A percentile compares a stretch with the other conserved stretches of the same genome.
Conservation (phyloP, 768 basidiomycete genomes). For the Suillus luteus region DNA sequence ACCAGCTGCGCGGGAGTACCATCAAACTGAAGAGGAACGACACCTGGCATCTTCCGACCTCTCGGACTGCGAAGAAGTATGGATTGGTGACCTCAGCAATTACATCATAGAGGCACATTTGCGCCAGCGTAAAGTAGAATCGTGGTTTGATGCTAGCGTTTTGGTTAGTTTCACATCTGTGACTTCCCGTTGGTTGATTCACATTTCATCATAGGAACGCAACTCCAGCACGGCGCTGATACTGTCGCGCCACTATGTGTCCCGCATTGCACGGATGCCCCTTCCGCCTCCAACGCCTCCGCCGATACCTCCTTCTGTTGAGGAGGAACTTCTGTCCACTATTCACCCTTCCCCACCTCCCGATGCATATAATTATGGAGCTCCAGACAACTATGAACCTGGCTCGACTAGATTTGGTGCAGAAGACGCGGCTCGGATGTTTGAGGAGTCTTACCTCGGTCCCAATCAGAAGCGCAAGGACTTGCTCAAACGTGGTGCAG, state of each 20-base stretch:
- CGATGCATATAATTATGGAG: conserved; percentile 33
- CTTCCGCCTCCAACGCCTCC: conserved; percentile 43
- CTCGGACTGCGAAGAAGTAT: conserved; percentile 78
- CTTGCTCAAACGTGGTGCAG: conserved; percentile 50
- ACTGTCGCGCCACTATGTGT: conserved; percentile 37
- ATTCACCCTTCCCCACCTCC: conserved; percentile 40
- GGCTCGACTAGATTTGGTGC: conserved; percentile 34
- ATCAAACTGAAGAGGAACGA: conserved; percentile 42
- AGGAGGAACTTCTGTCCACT: conserved; percentile 39
- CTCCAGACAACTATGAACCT: conserved; percentile 27
- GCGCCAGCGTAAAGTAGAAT: conserved; percentile 70
- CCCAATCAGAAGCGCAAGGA: conserved; percentile 45
- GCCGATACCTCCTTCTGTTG: conserved; percentile 32
- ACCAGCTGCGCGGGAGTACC: conserved; percentile 22
- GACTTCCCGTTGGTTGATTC: conserved; percentile 6
- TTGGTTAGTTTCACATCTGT: conserved; percentile 45
- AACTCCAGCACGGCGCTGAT: conserved; percentile 59
- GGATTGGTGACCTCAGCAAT: conserved; percentile 67
- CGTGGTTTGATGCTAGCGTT: conserved; percentile 70
- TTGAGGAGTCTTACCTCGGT: conserved; percentile 58
- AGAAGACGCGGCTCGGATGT: conserved; percentile 58
- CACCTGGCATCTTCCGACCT: conserved; percentile 70
- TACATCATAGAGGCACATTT: conserved; percentile 74
- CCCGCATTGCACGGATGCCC: conserved; percentile 49
- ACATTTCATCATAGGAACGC: conserved; percentile 54